These are phyloP conservation scores for Mycena rebaudengoi DNA, from an alignment of 768 basidiomycete species.

Conservation along the genomic window DNA sequence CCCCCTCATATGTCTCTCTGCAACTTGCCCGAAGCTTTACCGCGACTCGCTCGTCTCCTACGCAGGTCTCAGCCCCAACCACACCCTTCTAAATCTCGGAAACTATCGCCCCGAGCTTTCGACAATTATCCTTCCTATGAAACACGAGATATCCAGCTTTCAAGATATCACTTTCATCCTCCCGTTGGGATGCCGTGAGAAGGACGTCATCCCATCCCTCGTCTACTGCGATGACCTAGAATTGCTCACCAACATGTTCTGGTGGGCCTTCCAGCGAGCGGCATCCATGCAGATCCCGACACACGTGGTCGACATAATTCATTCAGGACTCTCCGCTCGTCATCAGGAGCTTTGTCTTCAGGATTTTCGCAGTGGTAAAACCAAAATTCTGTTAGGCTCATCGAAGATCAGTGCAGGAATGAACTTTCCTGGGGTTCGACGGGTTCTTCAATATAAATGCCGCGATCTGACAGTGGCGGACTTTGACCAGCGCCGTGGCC, in stretches of 20 bases:
- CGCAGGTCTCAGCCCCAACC: conserved; percentile 17
- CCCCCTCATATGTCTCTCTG: conserved; percentile 25
- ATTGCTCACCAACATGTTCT: conserved; percentile 27
- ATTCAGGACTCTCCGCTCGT: conserved; percentile 26
- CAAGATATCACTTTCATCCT: conserved; percentile 28
- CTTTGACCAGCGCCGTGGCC: conserved; percentile 21
- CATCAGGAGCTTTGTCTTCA: conserved; percentile 22
- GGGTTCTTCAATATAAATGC: conserved; percentile 25
- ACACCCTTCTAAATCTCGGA: conserved; percentile 28
- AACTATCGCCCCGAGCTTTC: conserved; percentile 31
- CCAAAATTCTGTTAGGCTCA: conserved; percentile 23
- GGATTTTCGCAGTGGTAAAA: conserved; percentile 18
- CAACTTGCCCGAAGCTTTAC: conserved; percentile 23
- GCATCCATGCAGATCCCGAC: conserved; percentile 8
- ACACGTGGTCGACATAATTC: conserved; percentile 27
- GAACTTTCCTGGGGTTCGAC: conserved; percentile 22
- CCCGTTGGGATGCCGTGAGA: not conserved
- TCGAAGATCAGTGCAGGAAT: conserved; percentile 32
- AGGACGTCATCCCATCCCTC: conserved; percentile 18
- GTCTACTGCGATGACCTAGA: conserved; percentile 28
- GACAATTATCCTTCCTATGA: conserved; percentile 20
- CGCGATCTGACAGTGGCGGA: conserved; percentile 16
- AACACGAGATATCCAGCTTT: conserved; percentile 21
- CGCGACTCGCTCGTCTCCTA: conserved; percentile 18
- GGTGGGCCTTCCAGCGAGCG: conserved; percentile 24